phyloP scores from a whole-genome alignment of 2,329 filamentous ascomycete genomes.

The Zalaria obscura region DNA sequence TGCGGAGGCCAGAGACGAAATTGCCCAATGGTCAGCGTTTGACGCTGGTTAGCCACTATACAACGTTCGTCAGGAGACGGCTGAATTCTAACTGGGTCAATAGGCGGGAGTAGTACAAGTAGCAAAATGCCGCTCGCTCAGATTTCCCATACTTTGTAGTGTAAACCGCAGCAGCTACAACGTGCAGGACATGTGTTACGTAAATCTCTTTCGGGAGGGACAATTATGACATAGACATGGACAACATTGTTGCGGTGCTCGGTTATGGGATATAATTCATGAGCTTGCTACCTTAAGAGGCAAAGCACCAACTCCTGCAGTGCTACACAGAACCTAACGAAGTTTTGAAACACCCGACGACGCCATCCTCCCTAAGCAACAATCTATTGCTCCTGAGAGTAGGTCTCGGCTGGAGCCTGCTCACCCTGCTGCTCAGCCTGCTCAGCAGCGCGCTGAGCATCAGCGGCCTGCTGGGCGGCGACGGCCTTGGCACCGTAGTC shows the following conservation, averaged over 20 bases:
- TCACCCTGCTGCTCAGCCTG: slow-evolving; percentile 39
- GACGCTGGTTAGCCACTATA: no score
- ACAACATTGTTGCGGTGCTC: slow-evolving; percentile 3
- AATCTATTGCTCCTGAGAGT: slow-evolving; percentile 8
- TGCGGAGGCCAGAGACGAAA: no score
- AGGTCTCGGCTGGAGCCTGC: slow-evolving; percentile 29
- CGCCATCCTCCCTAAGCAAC: not conserved
- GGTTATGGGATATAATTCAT: not conserved
- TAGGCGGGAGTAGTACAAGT: no score
- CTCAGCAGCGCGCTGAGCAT: slow-evolving; percentile 42
- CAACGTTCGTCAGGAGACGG: no score
- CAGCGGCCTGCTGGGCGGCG: slow-evolving; percentile 53
- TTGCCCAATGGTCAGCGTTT: no score
- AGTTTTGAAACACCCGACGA: slow-evolving; percentile 1
- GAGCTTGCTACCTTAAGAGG: slow-evolving; percentile 4
- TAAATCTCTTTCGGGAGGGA: no score
- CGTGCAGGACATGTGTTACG: no score
- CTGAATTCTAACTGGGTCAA: no score
- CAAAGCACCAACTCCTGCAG: slow-evolving; percentile 5
- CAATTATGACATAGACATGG: no score
- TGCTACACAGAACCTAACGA: slow-evolving; percentile 4
- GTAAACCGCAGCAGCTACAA: no score
- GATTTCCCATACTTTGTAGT: no score
- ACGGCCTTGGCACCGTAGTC: slow-evolving; percentile 94
- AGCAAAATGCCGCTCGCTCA: no score